Evolutionary conservation across 2,329 filamentous ascomycete genomes (phyloP).

Genomic region (Sporothrix variecibatus): DNA sequence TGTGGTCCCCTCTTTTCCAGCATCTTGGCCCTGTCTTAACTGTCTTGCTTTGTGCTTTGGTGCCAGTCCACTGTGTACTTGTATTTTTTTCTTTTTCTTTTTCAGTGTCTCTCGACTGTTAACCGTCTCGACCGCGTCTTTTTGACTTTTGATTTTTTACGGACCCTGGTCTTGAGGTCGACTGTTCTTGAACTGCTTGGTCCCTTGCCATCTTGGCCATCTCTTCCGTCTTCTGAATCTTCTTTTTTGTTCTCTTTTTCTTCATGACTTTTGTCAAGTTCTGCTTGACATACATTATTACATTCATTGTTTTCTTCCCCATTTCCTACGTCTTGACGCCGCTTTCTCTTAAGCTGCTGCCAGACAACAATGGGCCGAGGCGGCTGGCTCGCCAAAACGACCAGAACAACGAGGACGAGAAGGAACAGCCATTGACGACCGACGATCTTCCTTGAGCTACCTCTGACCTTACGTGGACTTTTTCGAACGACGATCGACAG

Average conservation of each 20-base stretch:
- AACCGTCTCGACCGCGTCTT: not conserved
- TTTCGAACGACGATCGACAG: not conserved
- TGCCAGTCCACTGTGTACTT: not conserved
- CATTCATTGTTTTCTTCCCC: not conserved
- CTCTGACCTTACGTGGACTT: not conserved
- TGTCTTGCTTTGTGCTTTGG: not conserved
- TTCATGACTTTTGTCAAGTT: not conserved
- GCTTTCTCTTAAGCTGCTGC: not conserved
- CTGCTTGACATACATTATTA: not conserved
- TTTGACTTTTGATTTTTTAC: not conserved
- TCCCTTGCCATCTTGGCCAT: not conserved
- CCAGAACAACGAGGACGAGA: not conserved
- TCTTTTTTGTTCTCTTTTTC: not conserved
- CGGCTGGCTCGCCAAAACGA: conserved; percentile 1
- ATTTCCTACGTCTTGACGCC: not conserved
- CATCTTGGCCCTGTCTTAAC: not conserved
- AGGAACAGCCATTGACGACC: not conserved
- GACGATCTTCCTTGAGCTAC: conserved; percentile 8
- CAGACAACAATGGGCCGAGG: not conserved
- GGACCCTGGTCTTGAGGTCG: not conserved
- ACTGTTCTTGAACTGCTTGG: not conserved
- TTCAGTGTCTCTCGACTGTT: not conserved
- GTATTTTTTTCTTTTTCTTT: not conserved
- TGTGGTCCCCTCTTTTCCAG: not conserved
- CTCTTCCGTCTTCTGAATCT: conserved; percentile 2